Conservation (phyloP, 768 basidiomycete species). For the Tricholoma sp. region DNA sequence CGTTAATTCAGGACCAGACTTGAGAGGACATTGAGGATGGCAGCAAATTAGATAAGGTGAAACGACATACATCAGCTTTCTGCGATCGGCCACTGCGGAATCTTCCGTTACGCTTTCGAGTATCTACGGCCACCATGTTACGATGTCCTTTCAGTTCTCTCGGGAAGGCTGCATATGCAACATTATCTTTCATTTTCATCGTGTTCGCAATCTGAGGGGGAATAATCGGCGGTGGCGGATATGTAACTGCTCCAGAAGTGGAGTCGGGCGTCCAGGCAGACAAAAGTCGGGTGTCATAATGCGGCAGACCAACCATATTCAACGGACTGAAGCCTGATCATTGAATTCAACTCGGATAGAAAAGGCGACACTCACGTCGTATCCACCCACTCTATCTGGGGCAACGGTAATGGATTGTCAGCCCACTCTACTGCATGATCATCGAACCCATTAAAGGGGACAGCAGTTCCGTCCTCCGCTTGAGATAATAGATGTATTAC, state of each 20-base stretch:
- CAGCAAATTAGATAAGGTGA: background rate
- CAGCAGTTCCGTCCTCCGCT: conserved; percentile 50
- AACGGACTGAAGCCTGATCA: conserved; percentile 55
- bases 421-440: conserved; percentile 86
- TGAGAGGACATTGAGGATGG: conserved; percentile 1
- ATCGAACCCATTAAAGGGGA: conserved; percentile 87
- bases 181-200: conserved; percentile 84
- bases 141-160: conserved; percentile 80
- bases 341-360: background rate
- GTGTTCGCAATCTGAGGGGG: conserved; percentile 70
- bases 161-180: conserved; percentile 87
- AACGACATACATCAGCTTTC: conserved; percentile 37
- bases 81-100: conserved; percentile 81
- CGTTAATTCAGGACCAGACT: conserved; percentile 53
- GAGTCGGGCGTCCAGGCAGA: conserved; percentile 61
- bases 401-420: conserved; percentile 61
- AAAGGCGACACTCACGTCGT: conserved; percentile 47
- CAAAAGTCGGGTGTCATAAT: conserved; percentile 69
- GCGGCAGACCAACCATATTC: conserved; percentile 84
- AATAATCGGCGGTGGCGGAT: conserved; percentile 72
- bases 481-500: conserved; percentile 78
- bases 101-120: conserved; percentile 56
- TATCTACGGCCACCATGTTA: conserved; percentile 59
- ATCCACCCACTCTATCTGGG: conserved; percentile 77
- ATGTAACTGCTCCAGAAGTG: conserved; percentile 34